Percentiles rank a stretch among this genome's conserved stretches.
phyloP scores from a whole-genome alignment of 2,329 filamentous ascomycete species.

The Xenoacremonium recifei region DNA sequence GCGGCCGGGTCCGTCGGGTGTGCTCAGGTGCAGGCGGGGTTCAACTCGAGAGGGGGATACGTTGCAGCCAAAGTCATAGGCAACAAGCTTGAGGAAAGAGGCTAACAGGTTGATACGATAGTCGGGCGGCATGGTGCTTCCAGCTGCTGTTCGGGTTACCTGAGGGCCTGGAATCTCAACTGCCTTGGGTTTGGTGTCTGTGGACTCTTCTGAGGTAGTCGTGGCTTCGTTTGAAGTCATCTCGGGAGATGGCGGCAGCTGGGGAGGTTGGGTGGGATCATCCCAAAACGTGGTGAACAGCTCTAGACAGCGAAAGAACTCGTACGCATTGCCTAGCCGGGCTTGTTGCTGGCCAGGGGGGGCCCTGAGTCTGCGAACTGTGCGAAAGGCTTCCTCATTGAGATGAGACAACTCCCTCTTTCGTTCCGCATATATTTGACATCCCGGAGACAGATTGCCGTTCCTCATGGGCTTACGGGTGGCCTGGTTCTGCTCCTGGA shows the following conservation, averaged over 20 bases:
- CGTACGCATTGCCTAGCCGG: slow-evolving; percentile 62
- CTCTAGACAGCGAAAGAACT: slow-evolving; percentile 65
- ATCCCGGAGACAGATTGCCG: slow-evolving; percentile 55
- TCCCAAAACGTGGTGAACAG: slow-evolving; percentile 60
- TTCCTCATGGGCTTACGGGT: slow-evolving; percentile 51
- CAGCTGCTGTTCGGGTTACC: slow-evolving; percentile 44
- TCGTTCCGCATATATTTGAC: slow-evolving; percentile 57
- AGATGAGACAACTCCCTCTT: slow-evolving; percentile 53
- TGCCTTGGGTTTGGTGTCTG: slow-evolving; percentile 10
- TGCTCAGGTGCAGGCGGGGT: slow-evolving; percentile 55
- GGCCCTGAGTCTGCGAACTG: slow-evolving; percentile 56
- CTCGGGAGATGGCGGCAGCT: slow-evolving; percentile 34
- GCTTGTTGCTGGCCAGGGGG: slow-evolving; percentile 52
- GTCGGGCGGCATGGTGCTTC: slow-evolving; percentile 57
- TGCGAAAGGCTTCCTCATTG: slow-evolving; percentile 61
- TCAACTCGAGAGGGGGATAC: slow-evolving; percentile 56
- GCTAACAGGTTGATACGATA: slow-evolving; percentile 56
- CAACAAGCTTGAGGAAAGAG: slow-evolving; percentile 62
- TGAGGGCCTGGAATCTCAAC: slow-evolving; percentile 10
- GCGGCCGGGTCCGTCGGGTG: slow-evolving; percentile 27
- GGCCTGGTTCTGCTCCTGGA: slow-evolving; percentile 45
- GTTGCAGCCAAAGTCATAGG: slow-evolving; percentile 66
- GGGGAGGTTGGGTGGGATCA: slow-evolving; percentile 47
- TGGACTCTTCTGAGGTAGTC: slow-evolving; percentile 9
- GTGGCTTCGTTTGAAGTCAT: slow-evolving; percentile 20